Evolutionary conservation across 1,139 yeast species (phyloP).

Genomic region (Geotrichum europaeum): DNA sequence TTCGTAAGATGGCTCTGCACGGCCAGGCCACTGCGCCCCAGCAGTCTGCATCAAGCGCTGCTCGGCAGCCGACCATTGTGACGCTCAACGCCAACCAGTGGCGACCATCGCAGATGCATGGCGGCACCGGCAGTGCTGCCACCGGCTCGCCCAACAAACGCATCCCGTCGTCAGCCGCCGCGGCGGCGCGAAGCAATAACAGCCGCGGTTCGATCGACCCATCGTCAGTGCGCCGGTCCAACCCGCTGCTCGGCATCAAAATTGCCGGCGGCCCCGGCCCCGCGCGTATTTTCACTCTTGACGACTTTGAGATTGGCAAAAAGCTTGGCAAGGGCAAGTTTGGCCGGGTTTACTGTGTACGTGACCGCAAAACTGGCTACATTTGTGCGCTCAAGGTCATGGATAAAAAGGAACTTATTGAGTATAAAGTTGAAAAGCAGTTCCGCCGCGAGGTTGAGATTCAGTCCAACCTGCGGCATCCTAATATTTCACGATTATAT

Average conservation of each 20-base stretch:
- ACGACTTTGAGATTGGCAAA: conserved; percentile 82
- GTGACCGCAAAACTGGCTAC: conserved; percentile 67
- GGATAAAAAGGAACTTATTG: conserved; percentile 72
- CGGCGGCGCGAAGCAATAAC: conserved; percentile 6
- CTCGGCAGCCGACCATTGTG: conserved; percentile 17
- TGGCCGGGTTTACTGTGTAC: conserved; percentile 87
- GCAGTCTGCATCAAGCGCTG: conserved; percentile 5
- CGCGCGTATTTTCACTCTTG: conserved; percentile 34
- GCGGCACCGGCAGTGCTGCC: conserved; percentile 10
- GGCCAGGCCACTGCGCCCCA: conserved; percentile 27
- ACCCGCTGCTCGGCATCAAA: conserved; percentile 27
- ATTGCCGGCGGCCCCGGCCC: conserved; percentile 10
- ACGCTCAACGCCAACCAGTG: conserved; percentile 26
- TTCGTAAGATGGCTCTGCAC: conserved; percentile 30
- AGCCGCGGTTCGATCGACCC: conserved; percentile 20
- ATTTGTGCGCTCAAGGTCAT: conserved; percentile 87
- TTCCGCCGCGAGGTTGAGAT: conserved; percentile 88
- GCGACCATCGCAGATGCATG: conserved; percentile 24
- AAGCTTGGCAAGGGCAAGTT: conserved; percentile 89
- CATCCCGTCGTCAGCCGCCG: conserved; percentile 10
- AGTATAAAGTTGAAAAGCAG: conserved; percentile 77
- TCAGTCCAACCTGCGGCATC: conserved; percentile 68
- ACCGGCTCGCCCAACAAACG: not conserved
- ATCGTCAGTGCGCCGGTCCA: conserved; percentile 24
- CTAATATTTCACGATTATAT: conserved; percentile 69